A percentile compares a stretch with the other conserved stretches of the same genome.
Evolutionary conservation across 345 rosid genomes (phyloP).

Genomic region (Bruguiera parviflora): DNA sequence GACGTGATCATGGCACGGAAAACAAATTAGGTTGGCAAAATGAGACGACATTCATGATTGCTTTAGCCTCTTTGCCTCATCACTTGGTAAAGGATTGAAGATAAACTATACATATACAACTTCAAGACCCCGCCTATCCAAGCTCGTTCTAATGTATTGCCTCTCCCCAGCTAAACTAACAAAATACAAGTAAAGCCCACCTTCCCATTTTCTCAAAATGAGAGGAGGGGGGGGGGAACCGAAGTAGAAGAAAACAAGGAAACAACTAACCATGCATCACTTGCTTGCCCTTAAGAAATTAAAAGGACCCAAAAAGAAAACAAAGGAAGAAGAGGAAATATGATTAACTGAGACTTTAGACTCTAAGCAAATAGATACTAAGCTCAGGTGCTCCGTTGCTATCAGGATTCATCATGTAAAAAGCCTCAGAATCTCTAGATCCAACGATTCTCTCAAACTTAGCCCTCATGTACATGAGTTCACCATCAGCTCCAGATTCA

Average conservation of each 20-base stretch:
- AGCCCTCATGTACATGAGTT: conserved; percentile 84
- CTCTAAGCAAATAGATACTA: conserved; percentile 88
- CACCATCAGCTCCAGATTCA: conserved; percentile 36
- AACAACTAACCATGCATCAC: conserved; percentile 27
- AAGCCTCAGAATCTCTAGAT: conserved; percentile 96
- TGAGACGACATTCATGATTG: conserved; percentile 33
- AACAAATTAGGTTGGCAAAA: conserved; percentile 3
- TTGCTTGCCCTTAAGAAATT: conserved; percentile 13
- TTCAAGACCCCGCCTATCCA: conserved; percentile 37
- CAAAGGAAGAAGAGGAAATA: background rate
- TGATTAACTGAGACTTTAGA: conserved; percentile 19
- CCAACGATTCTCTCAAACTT: conserved; percentile 93
- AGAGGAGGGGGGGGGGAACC: background rate
- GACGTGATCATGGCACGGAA: conserved; percentile 9
- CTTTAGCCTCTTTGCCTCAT: conserved; percentile 28
- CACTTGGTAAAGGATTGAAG: conserved; percentile 25
- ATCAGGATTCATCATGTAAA: conserved; percentile 99
- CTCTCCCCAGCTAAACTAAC: conserved; percentile 42
- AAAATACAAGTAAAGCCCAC: conserved; percentile 30
- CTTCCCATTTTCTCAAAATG: conserved; percentile 22
- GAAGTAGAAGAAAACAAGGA: conserved; percentile 9
- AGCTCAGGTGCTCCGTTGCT: conserved; percentile 96
- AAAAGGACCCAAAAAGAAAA: conserved; percentile 3
- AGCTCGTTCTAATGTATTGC: conserved; percentile 31
- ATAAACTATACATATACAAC: conserved; percentile 46